phyloP scores from a whole-genome alignment of 2,329 filamentous ascomycete species.

The Clonostachys rosea region DNA sequence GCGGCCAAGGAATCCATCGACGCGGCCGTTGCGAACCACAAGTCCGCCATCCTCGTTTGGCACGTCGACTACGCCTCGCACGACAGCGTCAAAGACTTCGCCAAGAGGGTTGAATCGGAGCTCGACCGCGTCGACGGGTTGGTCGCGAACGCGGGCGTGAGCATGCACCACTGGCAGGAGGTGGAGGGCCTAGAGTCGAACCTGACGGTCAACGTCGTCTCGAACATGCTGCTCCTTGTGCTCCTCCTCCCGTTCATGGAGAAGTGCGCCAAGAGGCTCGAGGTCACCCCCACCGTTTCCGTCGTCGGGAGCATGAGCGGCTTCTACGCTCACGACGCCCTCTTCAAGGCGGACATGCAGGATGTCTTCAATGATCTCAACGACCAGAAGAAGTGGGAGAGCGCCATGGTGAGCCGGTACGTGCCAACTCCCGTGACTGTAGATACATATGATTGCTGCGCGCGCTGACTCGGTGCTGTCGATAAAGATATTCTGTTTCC shows the following conservation, averaged over 20 bases:
- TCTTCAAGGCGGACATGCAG: neutral
- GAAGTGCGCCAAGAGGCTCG: neutral
- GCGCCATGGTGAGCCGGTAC: neutral
- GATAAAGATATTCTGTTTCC: slow-evolving; percentile 16
- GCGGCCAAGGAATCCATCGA: slow-evolving; percentile 5
- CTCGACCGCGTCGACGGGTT: slow-evolving; percentile 35
- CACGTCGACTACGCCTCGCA: slow-evolving; percentile 34
- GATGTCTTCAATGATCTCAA: slow-evolving; percentile 1
- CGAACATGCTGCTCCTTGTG: slow-evolving; percentile 1
- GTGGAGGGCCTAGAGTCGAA: slow-evolving; percentile 34
- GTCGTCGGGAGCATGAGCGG: neutral
- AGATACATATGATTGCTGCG: slow-evolving; percentile 11
- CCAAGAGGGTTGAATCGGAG: slow-evolving; percentile 9
- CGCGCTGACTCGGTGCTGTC: neutral
- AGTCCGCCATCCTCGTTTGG: slow-evolving; percentile 29
- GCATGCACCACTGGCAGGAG: slow-evolving; percentile 8
- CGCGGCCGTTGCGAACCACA: slow-evolving; percentile 20
- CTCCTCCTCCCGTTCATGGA: slow-evolving; percentile 1
- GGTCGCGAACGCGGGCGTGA: slow-evolving; percentile 30
- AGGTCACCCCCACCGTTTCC: neutral
- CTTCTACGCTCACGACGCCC: neutral
- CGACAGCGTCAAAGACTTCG: slow-evolving; percentile 28
- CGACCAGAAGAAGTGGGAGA: neutral
- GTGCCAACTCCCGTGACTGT: neutral
- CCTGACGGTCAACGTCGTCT: slow-evolving; percentile 40